Evolutionary conservation across 345 rosid species (phyloP).

Genomic region (Hibiscus mutabilis): DNA sequence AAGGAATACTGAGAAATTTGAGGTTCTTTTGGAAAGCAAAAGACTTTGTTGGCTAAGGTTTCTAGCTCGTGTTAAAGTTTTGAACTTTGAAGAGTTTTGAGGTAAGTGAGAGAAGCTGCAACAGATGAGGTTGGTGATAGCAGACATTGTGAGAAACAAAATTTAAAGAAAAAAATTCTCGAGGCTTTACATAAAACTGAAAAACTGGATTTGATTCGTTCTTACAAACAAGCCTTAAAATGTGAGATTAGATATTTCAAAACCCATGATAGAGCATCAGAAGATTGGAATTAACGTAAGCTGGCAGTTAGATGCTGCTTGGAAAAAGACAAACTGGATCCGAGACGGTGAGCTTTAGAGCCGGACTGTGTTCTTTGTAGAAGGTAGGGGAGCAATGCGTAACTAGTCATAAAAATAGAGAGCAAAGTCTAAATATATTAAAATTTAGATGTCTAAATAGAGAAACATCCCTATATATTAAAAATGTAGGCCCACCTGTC

Average conservation of each 20-base stretch:
- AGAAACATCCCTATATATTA: too few relatives aligned
- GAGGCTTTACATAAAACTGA: neutral
- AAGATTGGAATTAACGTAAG: neutral
- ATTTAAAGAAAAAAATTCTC: too few relatives aligned
- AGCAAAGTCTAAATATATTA: too few relatives aligned
- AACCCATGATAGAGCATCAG: neutral
- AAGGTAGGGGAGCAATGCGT: too few relatives aligned
- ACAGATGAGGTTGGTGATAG: constrained; percentile 40
- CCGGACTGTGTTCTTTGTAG: too few relatives aligned
- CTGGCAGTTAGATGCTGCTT: neutral
- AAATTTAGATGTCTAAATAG: too few relatives aligned
- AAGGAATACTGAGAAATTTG: constrained; percentile 13
- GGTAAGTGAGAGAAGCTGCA: constrained; percentile 41
- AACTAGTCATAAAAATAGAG: too few relatives aligned
- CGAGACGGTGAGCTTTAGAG: neutral
- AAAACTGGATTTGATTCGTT: neutral
- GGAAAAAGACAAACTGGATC: neutral
- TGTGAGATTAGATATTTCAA: neutral
- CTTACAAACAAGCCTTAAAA: neutral
- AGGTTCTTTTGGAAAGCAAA: constrained; percentile 10
- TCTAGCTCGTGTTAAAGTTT: constrained; percentile 15
- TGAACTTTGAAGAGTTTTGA: constrained; percentile 20
- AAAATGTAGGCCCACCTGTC: too few relatives aligned
- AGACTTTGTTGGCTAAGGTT: neutral
- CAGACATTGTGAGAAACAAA: constrained; percentile 27